A percentile compares a stretch with the other conserved stretches of the same genome.
These are phyloP conservation scores for Rubus parviflorus DNA, from an alignment of 306 rosid genomes.

Conservation along the genomic window DNA sequence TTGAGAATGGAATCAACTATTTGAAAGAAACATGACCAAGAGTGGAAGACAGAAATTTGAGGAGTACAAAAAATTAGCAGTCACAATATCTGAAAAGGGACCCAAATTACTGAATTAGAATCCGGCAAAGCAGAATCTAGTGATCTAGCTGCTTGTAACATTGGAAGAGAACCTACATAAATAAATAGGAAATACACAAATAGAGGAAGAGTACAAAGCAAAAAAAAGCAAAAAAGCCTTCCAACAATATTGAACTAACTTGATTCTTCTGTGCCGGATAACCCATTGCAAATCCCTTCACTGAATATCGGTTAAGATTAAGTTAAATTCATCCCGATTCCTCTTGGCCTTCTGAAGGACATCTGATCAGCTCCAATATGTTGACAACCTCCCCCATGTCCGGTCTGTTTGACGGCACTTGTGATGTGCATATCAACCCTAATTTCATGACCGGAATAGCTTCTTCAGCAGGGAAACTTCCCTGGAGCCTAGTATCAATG, in stretches of 20 bases:
- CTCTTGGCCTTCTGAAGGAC: slow-evolving; percentile 96
- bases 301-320: slow-evolving; percentile 31
- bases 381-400: slow-evolving; percentile 98
- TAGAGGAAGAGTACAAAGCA: slow-evolving; percentile 10
- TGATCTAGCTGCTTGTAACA: slow-evolving; percentile 35
- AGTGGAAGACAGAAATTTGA: slow-evolving; percentile 18
- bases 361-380: slow-evolving; percentile 89
- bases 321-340: slow-evolving; percentile 58
- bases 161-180: slow-evolving; percentile 49
- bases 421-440: slow-evolving; percentile 94
- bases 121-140: slow-evolving; percentile 99
- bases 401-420: slow-evolving; percentile 96
- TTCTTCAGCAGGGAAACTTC: slow-evolving; percentile 89
- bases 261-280: slow-evolving; percentile 97
- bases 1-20: slow-evolving; percentile 10
- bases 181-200: slow-evolving; percentile 40
- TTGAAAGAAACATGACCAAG: neutral
- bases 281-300: slow-evolving; percentile 42
- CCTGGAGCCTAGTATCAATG: slow-evolving; percentile 72
- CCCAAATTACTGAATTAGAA: slow-evolving; percentile 51
- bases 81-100: slow-evolving; percentile 39
- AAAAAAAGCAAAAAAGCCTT: slow-evolving; percentile 12
- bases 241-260: slow-evolving; percentile 36
- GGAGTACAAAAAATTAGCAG: slow-evolving; percentile 42
- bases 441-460: slow-evolving; percentile 89